Base-by-base conservation (phyloP, 441 rosid species). In the Erysimum cheiri region DNA sequence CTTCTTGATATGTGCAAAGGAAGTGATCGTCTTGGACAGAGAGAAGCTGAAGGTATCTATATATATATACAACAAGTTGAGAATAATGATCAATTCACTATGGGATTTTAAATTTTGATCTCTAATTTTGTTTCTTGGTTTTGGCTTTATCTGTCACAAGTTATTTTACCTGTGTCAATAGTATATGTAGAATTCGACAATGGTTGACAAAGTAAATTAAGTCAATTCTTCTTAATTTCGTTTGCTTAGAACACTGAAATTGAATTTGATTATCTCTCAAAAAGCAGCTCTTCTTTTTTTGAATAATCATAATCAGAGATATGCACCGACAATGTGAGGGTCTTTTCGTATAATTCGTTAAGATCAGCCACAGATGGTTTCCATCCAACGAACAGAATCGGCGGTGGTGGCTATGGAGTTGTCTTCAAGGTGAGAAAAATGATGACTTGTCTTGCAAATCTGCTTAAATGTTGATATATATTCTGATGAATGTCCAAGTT, bases 371-470 rank as follows among this genome's bases (percentile, higher is more conserved):
- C 99, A 1, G 56, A 50, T 54, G 58, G 77, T 76, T 95, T 92
- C 72, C 93, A 90, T 79, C 97, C 94, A 41, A 79, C 98, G 3
- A 86, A 82, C 79, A 83, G 73, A 77, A 85, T 92, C 13, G 98
- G 99, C 14, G 88, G 88, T 69, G 99, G 99, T 35, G 98, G 94
- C 60, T 95, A 77, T 77, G 99, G 99, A 68, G 93, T 92, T 80
- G 98, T 95, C 47, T 83, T 83, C 48, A 95, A 28, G 96, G 98
- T 95, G 57, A 85, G 79, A 11, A 3, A 31, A 22, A 64, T 6
- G 32, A 26, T 76, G 47, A 64, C 36, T 35, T 29, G 40, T 78
- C 5, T 43, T 15, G 29, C 24, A 61, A 24, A 10, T n/a, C 24
- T 44, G 6, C 43, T 67, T 43, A 49, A 52, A 36, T 47, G 58